Evolutionary conservation across 108 stramenopile species (phyloP).

Genomic region (Skeletonema costatum): DNA sequence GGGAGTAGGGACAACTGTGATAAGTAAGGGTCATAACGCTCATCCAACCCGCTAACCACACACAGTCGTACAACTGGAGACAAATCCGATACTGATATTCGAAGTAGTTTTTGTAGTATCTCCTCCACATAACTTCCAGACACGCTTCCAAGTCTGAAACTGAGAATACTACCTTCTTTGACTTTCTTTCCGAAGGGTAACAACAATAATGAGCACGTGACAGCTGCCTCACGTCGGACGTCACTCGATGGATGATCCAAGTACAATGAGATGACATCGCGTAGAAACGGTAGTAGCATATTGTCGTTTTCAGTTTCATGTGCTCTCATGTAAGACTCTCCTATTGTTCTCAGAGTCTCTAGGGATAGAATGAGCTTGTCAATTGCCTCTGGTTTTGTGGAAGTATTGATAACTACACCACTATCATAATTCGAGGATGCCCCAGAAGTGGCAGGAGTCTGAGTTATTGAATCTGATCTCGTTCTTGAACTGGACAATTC

Average conservation of each 20-base stretch:
- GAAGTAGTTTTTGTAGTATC: conserved; percentile 75
- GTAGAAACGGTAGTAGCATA: conserved; percentile 84
- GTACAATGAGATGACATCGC: conserved; percentile 78
- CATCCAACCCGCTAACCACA: conserved; percentile 82
- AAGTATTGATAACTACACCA: conserved; percentile 53
- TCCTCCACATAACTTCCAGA: conserved; percentile 82
- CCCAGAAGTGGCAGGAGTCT: background rate
- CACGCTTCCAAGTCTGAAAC: conserved; percentile 52
- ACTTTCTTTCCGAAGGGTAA: conserved; percentile 48
- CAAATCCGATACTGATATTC: conserved; percentile 85
- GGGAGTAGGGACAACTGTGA: conserved; percentile 81
- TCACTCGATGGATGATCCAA: conserved; percentile 73
- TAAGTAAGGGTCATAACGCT: conserved; percentile 87
- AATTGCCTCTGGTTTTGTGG: conserved; percentile 53
- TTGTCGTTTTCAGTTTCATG: conserved; percentile 60
- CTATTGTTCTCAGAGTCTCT: conserved; percentile 86
- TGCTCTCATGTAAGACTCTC: conserved; percentile 61
- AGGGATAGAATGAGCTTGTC: conserved; percentile 79
- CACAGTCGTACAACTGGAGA: conserved; percentile 83
- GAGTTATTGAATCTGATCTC: background rate
- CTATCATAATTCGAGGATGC: background rate
- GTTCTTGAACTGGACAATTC: background rate
- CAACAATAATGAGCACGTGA: conserved; percentile 82
- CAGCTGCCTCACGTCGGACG: conserved; percentile 82
- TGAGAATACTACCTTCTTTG: conserved; percentile 11